Evolutionary conservation across 2,329 filamentous ascomycete species (phyloP).

Genomic region (Massarina eburnea): DNA sequence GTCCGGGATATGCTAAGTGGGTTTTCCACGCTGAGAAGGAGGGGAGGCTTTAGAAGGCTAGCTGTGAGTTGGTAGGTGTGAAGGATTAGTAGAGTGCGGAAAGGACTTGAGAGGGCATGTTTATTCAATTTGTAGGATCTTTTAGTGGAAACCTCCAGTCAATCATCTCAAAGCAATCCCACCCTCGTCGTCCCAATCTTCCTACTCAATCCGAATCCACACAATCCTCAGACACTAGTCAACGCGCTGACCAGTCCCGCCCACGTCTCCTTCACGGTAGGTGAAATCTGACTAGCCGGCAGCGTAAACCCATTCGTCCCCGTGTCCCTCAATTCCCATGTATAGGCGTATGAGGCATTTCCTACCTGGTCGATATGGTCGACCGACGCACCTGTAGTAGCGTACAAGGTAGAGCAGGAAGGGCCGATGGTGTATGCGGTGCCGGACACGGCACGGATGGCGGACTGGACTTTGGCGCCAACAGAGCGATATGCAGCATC

Average conservation of each 20-base stretch:
- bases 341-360: conserved; percentile 49
- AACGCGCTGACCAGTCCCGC: conserved; percentile 41
- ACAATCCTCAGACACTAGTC: conserved; percentile 21
- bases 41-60: conserved; percentile 29
- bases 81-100: background rate
- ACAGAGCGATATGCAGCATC: conserved; percentile 53
- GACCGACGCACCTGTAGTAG: conserved; percentile 49
- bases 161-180: too few relatives aligned
- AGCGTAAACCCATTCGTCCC: conserved; percentile 52
- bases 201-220: too few relatives aligned
- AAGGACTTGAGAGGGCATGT: background rate
- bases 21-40: conserved; percentile 28
- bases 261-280: conserved; percentile 51
- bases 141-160: too few relatives aligned
- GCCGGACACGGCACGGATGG: conserved; percentile 58
- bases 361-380: conserved; percentile 49
- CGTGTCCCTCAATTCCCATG: conserved; percentile 53
- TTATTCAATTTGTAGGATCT: too few relatives aligned
- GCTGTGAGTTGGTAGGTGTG: conserved; percentile 7
- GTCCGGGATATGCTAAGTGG: conserved; percentile 16
- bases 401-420: conserved; percentile 63
- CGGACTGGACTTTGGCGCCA: conserved; percentile 51
- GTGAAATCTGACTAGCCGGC: conserved; percentile 52
- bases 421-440: conserved; percentile 49
- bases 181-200: too few relatives aligned